These are phyloP conservation scores for Pseudisothecium myosuroides DNA, from an alignment of 225 moss, liverwort and hornwort species.

Conservation along the genomic window DNA sequence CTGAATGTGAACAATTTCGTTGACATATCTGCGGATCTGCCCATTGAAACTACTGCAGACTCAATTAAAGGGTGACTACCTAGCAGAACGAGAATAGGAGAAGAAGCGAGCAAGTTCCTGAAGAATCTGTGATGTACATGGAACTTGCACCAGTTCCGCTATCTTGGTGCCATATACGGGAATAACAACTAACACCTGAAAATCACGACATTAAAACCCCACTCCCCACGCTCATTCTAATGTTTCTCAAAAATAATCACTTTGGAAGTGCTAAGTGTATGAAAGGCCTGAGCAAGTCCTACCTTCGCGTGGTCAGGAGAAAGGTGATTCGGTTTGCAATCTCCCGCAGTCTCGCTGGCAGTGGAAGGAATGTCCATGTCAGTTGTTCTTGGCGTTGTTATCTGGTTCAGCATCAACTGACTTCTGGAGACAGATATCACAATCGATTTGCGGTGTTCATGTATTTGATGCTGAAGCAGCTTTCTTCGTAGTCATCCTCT, in stretches of 20 bases:
- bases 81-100: too few species aligned
- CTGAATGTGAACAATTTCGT: too few species aligned
- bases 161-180: background rate
- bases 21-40: too few species aligned
- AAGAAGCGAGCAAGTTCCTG: background rate
- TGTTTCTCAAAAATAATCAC: too few species aligned
- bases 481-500: too few species aligned
- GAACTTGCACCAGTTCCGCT: background rate
- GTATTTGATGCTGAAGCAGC: too few species aligned
- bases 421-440: background rate
- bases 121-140: background rate
- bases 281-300: too few species aligned
- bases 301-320: too few species aligned
- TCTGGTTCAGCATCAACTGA: background rate
- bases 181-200: background rate
- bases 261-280: background rate
- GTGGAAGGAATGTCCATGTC: background rate
- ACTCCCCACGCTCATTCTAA: too few species aligned
- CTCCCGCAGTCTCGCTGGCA: background rate
- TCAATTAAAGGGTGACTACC: too few species aligned
- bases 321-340: background rate
- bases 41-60: too few species aligned
- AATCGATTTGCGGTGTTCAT: background rate
- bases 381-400: background rate
- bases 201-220: background rate